Conservation (phyloP, 2,329 filamentous ascomycete genomes). For the Trichoderma simmonsii region DNA sequence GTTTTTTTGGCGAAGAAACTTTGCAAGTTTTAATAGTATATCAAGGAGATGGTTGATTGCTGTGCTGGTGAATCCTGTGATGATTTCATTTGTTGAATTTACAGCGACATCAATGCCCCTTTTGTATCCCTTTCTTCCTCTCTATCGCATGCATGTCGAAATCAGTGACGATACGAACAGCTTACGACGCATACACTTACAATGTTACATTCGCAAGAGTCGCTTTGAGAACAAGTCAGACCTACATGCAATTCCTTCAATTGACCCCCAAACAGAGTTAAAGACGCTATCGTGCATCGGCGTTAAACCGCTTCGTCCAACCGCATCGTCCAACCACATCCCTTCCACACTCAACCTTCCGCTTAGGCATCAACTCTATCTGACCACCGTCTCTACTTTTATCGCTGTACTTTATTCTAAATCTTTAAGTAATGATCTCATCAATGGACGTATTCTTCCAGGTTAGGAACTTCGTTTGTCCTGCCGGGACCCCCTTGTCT, state of each 20-base stretch:
- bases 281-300: not conserved
- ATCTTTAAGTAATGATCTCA: not conserved
- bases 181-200: not conserved
- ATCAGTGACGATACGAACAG: not conserved
- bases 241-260: accelerated
- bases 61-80: not conserved
- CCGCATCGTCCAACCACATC: not conserved
- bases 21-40: not conserved
- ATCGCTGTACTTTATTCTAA: not conserved
- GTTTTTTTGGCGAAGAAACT: too few relatives aligned
- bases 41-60: not conserved
- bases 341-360: not conserved
- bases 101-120: not conserved
- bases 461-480: not conserved
- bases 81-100: not conserved
- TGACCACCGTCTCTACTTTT: not conserved
- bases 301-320: not conserved
- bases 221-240: not conserved
- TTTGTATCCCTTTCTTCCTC: not conserved
- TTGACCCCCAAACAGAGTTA: not conserved
- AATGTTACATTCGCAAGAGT: not conserved
- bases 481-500: too few relatives aligned
- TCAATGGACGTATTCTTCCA: not conserved
- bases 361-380: not conserved
- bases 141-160: not conserved